Base-by-base conservation (phyloP, 2,329 filamentous ascomycete species). In the Fusarium aywerte region DNA sequence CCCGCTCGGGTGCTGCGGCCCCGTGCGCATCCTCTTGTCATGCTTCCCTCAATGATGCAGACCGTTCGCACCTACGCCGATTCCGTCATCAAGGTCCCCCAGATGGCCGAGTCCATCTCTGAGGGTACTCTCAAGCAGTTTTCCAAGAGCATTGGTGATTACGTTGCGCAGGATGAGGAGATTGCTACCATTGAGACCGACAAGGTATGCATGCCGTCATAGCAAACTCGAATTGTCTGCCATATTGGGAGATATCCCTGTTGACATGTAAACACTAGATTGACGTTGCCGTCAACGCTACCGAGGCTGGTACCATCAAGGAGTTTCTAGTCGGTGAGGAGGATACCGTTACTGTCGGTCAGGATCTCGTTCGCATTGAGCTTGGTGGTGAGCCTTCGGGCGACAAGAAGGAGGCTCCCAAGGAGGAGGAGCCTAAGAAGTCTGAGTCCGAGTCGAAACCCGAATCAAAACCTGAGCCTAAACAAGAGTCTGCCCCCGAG, bases 111-210 rank as follows among this genome's bases (percentile, higher is more conserved):
- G 81, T 98, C 96, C 48, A 98, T 99, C 79, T 96, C 93, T 42
- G 96, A 99, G 81, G 96, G 96, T 64, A 99, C 96, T 21, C 80
- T 99, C 76, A 97, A 97, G 83, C 93, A 97, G 77, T 98, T 94
- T 84, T 91, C 88, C 75, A 98, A 98, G 79, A 79, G 95, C 81
- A 84, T 97, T 73, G 96, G 96, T 75, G 96, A 99, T 78, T 94
- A 89, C 74, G 94, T 99, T 51, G 93, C 97, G 83, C 90, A 90
- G 75, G 96, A 99, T 76, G 96, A 98, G 82, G 96, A 99, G 80
- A 95, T 99, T 79, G 96, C 96, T 31, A 97, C 95, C 48, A 99
- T 99, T 76, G 96, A 99, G 82, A 99, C 96, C 15, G 96, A 99
- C 86, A 99, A 99, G 89, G 92, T 93, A 82, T 66, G 44, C 40